Base-by-base conservation (phyloP, 208 protist species). In the Crithidia sp. region DNA sequence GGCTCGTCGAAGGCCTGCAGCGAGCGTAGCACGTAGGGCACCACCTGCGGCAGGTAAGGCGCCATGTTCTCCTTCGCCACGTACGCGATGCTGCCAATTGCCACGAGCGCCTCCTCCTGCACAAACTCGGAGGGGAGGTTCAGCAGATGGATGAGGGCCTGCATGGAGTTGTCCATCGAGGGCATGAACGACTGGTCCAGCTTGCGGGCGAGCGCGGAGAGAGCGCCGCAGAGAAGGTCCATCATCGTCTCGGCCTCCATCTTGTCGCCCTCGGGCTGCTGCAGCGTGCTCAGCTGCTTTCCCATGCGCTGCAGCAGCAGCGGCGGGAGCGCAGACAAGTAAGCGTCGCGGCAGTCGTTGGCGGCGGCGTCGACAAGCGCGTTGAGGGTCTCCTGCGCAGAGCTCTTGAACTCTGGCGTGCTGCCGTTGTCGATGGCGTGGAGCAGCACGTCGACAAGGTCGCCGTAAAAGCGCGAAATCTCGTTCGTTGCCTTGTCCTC, bases 371-470 rank as follows among this genome's bases (percentile, higher is more conserved):
- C 87, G 56, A 99, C 87, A 28, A 99, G 67, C 17, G 88, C 79
- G 83, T 97, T 98, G 13, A 99, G 77, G 39, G 96, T 95, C 71
- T 99, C 97, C 75, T 98, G 98, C 40, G 97, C 93, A n/a, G 86
- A 85, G 53, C 76, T 77, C 47, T 88, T 84, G 8, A 99, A 76
- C 63, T 92, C 90, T 12, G 77, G 62, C 40, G 98, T 84, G 39
- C 62, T 70, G 45, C 87, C 84, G 63, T 96, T 88, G 69, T 96
- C 89, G 65, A 97, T 89, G 49, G 82, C 85, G 8, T 60, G 54
- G 57, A 96, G 77, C 44, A 98, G 66, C 14, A 88, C 85, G 43
- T 65, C 65, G 52, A 93, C 72, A 17, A 95, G 68, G 68, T 91
- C 85, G 28, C 70, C 72, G 74, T 96, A 98, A 74, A 95, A 98